Evolutionary conservation across 768 basidiomycete genomes (phyloP), one percentile per base, ranked within the genome.

Genomic region (Boletus rufocinnamomeus): DNA sequence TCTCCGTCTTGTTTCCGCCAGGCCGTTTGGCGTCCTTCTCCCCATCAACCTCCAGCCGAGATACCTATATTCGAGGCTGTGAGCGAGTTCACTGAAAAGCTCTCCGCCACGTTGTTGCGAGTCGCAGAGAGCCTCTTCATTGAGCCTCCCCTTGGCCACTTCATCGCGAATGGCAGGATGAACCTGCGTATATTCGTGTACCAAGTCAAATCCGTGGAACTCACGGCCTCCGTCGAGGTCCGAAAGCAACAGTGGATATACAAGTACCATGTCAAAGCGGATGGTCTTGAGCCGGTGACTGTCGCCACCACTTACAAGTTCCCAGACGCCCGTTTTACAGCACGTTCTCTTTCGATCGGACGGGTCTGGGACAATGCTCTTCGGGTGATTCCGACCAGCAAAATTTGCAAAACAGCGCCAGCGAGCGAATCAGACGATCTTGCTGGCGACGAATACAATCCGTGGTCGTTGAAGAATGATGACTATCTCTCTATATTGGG

Each of bases 161-260:
- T 69, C 27, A 71, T 69, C 38, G 69, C 69, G 16, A 71, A 69
- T 23, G 69, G 69, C 25, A 55, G 64, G 57, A 71, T 71, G 69
- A 71, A 71, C 56, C 30, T 69, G 47, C 64, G 66, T 32, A 45
- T 48, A 40, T 72, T 69, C 34, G 65, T 65, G 44, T 58, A 69
- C 57, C 66, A 63, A 30, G 63, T 69, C 44, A 50, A 11, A 9
- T 61, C 63, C 6, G 51, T 67, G 8, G 6, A 53, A 4, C 58
- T 66, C 50, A 21, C 47, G 17, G 25, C 53, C 2, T 50, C 63
- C 40, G 27, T 40, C 14, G 54, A 61, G 50, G 50, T 58, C 17
- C 62, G 37, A 17, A 66, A 62, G 48, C 60, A n/a, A n/a, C n/a
- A 54, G 35, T 7, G n/a, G 49, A 28, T 50, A 4, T 57, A 66